Conservation (phyloP, 305 asterid species). For the Fraxinus baroniana region DNA sequence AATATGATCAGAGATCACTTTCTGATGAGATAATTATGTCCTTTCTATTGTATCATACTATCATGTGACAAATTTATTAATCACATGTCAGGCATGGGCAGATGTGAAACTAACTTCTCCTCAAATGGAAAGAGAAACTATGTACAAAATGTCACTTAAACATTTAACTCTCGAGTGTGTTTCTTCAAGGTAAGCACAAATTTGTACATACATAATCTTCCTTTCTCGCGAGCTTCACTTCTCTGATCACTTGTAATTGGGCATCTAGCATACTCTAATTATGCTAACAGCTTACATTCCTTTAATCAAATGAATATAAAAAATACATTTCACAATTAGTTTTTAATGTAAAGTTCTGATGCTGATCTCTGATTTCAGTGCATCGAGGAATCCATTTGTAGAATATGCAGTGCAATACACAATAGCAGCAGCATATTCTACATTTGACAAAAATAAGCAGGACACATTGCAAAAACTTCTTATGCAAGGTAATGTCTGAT, state of each 20-base stretch:
- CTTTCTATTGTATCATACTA: background rate
- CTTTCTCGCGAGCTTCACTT: slow-evolving; percentile 12
- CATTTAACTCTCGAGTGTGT: slow-evolving; percentile 56
- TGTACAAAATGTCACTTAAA: slow-evolving; percentile 74
- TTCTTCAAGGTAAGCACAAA: slow-evolving; percentile 61
- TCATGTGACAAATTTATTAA: background rate
- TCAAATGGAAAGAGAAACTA: slow-evolving; percentile 87
- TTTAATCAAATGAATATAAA: slow-evolving; percentile 13
- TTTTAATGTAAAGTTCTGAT: slow-evolving; percentile 20
- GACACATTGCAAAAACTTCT: slow-evolving; percentile 60
- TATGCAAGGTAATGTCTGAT: slow-evolving; percentile 64
- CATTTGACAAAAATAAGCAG: slow-evolving; percentile 48
- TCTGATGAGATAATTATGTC: background rate
- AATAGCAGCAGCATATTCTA: slow-evolving; percentile 76
- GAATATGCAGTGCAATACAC: slow-evolving; percentile 87
- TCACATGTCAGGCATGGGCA: slow-evolving; percentile 69
- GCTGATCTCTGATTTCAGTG: slow-evolving; percentile 50
- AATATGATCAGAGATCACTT: background rate
- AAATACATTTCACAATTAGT: background rate
- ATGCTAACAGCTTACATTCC: background rate
- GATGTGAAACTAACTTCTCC: slow-evolving; percentile 94
- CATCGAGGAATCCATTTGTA: slow-evolving; percentile 80
- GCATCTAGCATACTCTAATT: background rate
- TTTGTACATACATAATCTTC: background rate
- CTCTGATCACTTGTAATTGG: background rate